Evolutionary conservation across 805 yeast species (phyloP).

Genomic region (Candida odintsovae): DNA sequence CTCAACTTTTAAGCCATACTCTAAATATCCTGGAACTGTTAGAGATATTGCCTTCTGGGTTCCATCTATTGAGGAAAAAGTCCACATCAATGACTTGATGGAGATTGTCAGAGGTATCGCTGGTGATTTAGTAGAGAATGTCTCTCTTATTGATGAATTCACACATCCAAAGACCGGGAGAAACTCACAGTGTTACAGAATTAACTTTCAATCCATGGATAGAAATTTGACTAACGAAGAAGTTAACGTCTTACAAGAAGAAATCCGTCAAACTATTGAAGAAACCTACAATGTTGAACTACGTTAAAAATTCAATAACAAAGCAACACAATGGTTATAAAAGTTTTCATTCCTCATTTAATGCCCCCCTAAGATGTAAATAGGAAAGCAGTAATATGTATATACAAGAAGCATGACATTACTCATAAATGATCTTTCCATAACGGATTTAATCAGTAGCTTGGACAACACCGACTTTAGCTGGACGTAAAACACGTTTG

Average conservation of each 20-base stretch:
- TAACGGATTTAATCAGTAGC: slow-evolving; percentile 22
- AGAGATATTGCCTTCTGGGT: slow-evolving; percentile 95
- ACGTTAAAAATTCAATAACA: slow-evolving; percentile 25
- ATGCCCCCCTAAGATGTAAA: background rate
- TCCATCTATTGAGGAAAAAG: slow-evolving; percentile 33
- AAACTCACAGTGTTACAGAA: slow-evolving; percentile 79
- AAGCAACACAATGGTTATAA: background rate
- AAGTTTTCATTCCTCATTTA: background rate
- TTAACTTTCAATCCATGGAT: slow-evolving; percentile 94
- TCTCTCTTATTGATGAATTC: slow-evolving; percentile 73
- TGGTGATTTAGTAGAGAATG: slow-evolving; percentile 87
- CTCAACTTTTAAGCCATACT: slow-evolving; percentile 75
- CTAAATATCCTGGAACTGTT: slow-evolving; percentile 80
- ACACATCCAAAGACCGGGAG: slow-evolving; percentile 76
- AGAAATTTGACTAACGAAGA: slow-evolving; percentile 83
- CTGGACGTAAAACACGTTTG: slow-evolving; percentile 49
- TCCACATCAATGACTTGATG: slow-evolving; percentile 88
- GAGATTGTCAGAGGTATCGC: slow-evolving; percentile 82
- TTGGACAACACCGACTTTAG: slow-evolving; percentile 51
- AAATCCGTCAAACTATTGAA: slow-evolving; percentile 54
- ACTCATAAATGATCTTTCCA: background rate
- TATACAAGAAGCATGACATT: slow-evolving; percentile 7
- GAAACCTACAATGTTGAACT: slow-evolving; percentile 51
- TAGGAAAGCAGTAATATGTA: background rate
- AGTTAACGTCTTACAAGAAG: slow-evolving; percentile 65